Conservation (phyloP, 2,329 filamentous ascomycete species). For the Ophiostoma populinum region DNA sequence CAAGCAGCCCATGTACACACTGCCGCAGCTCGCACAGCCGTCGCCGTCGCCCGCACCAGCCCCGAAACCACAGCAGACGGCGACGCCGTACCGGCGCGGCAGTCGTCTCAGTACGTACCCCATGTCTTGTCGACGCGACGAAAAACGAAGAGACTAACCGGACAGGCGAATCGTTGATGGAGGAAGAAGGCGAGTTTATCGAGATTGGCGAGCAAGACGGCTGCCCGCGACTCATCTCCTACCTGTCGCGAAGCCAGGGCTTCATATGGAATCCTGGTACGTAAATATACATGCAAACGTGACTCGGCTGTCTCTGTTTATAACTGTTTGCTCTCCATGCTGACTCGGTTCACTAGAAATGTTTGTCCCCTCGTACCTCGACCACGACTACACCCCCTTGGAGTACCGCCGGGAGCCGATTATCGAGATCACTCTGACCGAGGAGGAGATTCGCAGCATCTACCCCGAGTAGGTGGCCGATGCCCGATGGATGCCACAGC, state of each 20-base stretch:
- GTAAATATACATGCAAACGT: too few relatives aligned
- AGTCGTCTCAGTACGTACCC: slow-evolving; percentile 40
- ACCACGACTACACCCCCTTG: slow-evolving; percentile 57
- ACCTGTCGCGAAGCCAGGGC: slow-evolving; percentile 61
- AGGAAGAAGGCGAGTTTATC: slow-evolving; percentile 64
- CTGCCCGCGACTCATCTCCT: slow-evolving; percentile 59
- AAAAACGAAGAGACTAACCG: too few relatives aligned
- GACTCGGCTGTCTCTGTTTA: not conserved
- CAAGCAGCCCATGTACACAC: slow-evolving; percentile 22
- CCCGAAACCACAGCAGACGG: slow-evolving; percentile 23
- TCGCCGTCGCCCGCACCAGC: slow-evolving; percentile 21
- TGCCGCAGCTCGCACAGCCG: slow-evolving; percentile 15
- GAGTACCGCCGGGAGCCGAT: slow-evolving; percentile 63
- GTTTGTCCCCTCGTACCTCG: slow-evolving; percentile 62
- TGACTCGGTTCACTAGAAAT: slow-evolving; percentile 36
- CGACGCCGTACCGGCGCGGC: slow-evolving; percentile 39
- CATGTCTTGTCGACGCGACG: too few relatives aligned
- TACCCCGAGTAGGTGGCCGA: slow-evolving; percentile 36
- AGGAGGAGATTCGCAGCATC: slow-evolving; percentile 56
- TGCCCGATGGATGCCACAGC: not conserved
- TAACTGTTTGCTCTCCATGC: not conserved
- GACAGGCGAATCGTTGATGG: slow-evolving; percentile 50
- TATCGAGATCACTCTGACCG: slow-evolving; percentile 58
- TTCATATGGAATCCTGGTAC: slow-evolving; percentile 69
- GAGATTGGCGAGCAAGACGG: slow-evolving; percentile 61